phyloP scores from a whole-genome alignment of 208 protist genomes.

The Balamuthia mandrillaris region DNA sequence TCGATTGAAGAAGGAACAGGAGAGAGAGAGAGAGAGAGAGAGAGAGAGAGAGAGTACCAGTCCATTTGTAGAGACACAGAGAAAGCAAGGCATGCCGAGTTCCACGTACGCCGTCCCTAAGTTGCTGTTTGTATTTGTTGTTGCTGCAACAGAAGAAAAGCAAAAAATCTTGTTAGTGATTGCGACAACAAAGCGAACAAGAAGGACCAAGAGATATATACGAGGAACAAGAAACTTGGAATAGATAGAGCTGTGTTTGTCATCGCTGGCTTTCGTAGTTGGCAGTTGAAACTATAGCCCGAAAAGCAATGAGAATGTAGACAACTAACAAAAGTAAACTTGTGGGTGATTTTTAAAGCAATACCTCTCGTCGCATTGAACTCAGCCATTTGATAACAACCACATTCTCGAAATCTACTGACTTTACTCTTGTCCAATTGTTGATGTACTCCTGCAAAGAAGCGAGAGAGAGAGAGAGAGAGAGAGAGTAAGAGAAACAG shows the following conservation, averaged over 20 bases:
- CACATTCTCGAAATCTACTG: no score
- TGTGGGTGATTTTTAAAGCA: no score
- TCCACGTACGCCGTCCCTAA: not conserved
- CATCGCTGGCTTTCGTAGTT: not conserved
- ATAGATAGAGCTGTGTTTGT: not conserved
- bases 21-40: not conserved
- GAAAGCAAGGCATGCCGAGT: not conserved
- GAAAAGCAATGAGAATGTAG: no score
- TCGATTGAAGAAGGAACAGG: not conserved
- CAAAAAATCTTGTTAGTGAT: not conserved
- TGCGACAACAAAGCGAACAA: not conserved
- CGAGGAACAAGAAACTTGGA: not conserved
- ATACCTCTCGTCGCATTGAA: no score
- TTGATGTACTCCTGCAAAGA: no score
- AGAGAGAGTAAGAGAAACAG: no score
- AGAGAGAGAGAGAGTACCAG: not conserved
- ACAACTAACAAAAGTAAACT: no score
- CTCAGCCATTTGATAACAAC: no score
- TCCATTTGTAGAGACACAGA: not conserved
- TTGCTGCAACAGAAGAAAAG: not conserved
- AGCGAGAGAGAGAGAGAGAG: no score
- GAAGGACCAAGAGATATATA: not conserved
- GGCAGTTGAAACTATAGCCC: no score
- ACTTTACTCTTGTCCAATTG: no score
- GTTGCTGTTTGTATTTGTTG: not conserved